Percentiles rank a stretch among this genome's conserved stretches.
These are phyloP conservation scores for Aspergillus fischeri DNA, from an alignment of 2,329 filamentous ascomycete species.

Conservation along the genomic window DNA sequence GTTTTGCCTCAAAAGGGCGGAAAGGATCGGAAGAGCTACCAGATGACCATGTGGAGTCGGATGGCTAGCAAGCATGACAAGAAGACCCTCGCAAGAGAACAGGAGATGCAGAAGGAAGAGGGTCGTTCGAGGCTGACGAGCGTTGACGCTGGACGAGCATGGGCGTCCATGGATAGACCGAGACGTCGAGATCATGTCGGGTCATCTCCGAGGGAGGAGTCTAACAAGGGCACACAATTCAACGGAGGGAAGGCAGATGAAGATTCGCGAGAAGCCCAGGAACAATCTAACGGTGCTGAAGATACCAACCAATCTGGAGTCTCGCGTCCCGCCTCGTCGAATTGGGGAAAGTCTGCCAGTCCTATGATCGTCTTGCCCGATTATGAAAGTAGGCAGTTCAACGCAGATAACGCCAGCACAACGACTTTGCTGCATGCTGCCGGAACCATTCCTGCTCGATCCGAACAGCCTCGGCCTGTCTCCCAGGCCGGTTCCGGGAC, in stretches of 20 bases:
- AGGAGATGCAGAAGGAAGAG: constrained; percentile 11
- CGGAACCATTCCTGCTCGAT: constrained; percentile 21
- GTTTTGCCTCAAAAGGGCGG: constrained; percentile 26
- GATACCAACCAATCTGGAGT: background rate
- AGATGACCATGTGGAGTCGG: constrained; percentile 75
- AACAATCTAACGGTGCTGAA: background rate
- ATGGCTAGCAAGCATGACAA: constrained; percentile 91
- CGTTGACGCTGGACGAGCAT: constrained; percentile 25
- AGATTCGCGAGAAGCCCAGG: background rate
- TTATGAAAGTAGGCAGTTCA: constrained; percentile 23
- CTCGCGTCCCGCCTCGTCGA: background rate
- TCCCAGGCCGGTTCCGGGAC: constrained; percentile 24
- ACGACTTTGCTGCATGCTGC: constrained; percentile 27
- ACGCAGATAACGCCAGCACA: constrained; percentile 32
- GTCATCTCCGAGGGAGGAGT: background rate
- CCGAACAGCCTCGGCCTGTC: constrained; percentile 19
- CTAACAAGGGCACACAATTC: background rate
- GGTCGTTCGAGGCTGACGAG: constrained; percentile 21
- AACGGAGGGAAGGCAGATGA: background rate
- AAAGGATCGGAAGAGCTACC: constrained; percentile 65
- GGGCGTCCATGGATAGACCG: constrained; percentile 16
- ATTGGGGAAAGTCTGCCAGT: constrained; percentile 14
- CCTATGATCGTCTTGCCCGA: constrained; percentile 28
- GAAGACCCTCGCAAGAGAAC: constrained; percentile 53
- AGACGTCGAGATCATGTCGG: background rate